phyloP scores from a whole-genome alignment of 805 yeast species.

The Komagataella pseudopastoris region DNA sequence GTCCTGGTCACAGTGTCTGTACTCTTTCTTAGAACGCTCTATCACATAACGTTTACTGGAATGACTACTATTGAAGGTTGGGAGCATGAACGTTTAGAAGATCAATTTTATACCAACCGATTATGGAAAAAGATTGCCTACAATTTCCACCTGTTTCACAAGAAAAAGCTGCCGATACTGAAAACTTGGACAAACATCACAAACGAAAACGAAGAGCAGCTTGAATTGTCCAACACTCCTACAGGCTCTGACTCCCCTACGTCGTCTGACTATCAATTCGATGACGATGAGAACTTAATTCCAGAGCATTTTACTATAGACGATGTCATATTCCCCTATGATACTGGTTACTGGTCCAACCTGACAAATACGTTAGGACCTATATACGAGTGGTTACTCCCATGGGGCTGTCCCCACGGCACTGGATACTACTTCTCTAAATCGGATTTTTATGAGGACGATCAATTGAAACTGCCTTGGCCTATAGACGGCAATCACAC shows the following conservation, averaged over 20 bases:
- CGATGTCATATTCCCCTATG: conserved; percentile 76
- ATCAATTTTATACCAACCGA: conserved; percentile 42
- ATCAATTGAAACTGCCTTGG: conserved; percentile 69
- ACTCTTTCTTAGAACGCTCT: conserved; percentile 47
- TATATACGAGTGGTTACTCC: conserved; percentile 50
- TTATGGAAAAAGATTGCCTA: conserved; percentile 35
- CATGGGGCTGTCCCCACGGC: conserved; percentile 52
- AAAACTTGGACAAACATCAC: conserved; percentile 27
- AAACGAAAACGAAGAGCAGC: conserved; percentile 3
- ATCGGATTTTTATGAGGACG: conserved; percentile 32
- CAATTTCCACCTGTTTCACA: conserved; percentile 28
- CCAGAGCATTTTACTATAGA: conserved; percentile 32
- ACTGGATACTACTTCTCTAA: conserved; percentile 46
- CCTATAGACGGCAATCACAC: conserved; percentile 74
- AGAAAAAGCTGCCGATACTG: conserved; percentile 25
- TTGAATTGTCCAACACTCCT: conserved; percentile 1
- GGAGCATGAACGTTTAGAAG: conserved; percentile 77
- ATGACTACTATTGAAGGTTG: conserved; percentile 85
- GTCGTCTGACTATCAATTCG: not conserved
- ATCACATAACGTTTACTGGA: conserved; percentile 43
- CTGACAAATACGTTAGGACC: conserved; percentile 44
- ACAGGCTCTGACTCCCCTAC: not conserved
- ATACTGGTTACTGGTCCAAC: conserved; percentile 48
- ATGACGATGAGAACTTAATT: conserved; percentile 2
- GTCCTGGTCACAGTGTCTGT: conserved; percentile 47